Percentiles rank a stretch among this genome's conserved stretches.
Conservation (phyloP, 805 yeast genomes). For the Myxozyma mucilagina region DNA sequence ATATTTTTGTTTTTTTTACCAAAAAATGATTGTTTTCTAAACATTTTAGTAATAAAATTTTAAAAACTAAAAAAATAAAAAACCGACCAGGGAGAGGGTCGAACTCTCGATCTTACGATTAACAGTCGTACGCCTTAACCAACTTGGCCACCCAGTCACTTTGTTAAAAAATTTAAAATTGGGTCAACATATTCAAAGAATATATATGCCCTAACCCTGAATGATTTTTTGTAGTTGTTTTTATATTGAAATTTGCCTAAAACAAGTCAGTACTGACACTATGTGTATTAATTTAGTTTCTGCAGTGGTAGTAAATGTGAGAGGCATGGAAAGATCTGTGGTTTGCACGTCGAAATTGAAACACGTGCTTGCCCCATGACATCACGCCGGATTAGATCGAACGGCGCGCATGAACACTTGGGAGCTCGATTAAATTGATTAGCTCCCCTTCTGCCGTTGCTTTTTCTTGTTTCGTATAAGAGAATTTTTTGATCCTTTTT, state of each 20-base stretch:
- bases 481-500: not conserved
- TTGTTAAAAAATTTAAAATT: not conserved
- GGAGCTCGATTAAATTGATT: not conserved
- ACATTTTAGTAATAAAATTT: not conserved
- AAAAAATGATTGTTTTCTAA: no score
- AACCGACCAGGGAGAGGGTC: slow-evolving; percentile 36
- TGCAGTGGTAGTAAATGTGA: no score
- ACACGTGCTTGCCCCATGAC: not conserved
- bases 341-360: not conserved
- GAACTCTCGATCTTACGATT: slow-evolving; percentile 38
- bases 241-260: not conserved
- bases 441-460: not conserved
- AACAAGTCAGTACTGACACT: no score
- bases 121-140: slow-evolving; percentile 38
- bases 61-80: slow-evolving; percentile 11
- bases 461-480: not conserved
- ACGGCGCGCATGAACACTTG: slow-evolving; percentile 1
- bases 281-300: no score
- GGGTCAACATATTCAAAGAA: no score
- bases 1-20: not conserved
- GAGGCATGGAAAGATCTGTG: no score
- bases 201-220: not conserved
- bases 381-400: slow-evolving; percentile 12
- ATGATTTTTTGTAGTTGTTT: not conserved
- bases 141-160: slow-evolving; percentile 36